phyloP scores from a whole-genome alignment of 345 rosid genomes.

The Gossypium herbaceum region DNA sequence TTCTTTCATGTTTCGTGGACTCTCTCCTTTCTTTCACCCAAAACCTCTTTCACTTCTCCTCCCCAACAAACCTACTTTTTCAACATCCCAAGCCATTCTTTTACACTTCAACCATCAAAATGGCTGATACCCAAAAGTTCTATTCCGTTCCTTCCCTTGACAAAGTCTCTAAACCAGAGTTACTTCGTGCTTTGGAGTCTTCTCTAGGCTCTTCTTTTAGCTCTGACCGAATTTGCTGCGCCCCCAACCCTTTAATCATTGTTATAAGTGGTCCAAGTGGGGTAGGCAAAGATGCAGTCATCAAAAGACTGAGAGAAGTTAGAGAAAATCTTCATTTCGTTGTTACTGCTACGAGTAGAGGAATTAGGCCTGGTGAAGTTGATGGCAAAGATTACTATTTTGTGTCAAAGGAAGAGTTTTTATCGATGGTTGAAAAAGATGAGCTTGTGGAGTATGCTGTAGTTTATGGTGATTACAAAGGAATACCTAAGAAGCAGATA shows the following conservation, averaged over 20 bases:
- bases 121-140: slow-evolving; percentile 44
- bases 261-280: slow-evolving; percentile 79
- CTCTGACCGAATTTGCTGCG: slow-evolving; percentile 31
- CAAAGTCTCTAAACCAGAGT: slow-evolving; percentile 46
- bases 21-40: neutral
- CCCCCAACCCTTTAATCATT: slow-evolving; percentile 56
- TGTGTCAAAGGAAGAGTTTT: slow-evolving; percentile 62
- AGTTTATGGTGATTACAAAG: slow-evolving; percentile 91
- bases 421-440: slow-evolving; percentile 60
- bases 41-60: slow-evolving; percentile 16
- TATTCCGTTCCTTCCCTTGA: slow-evolving; percentile 34
- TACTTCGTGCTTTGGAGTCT: slow-evolving; percentile 66
- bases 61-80: slow-evolving; percentile 14
- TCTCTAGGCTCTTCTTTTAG: slow-evolving; percentile 40
- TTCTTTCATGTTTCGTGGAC: no score
- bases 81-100: slow-evolving; percentile 13
- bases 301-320: slow-evolving; percentile 55
- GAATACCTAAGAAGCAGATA: slow-evolving; percentile 77
- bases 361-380: slow-evolving; percentile 68
- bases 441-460: slow-evolving; percentile 82
- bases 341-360: slow-evolving; percentile 77
- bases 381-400: slow-evolving; percentile 79
- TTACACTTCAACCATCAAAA: slow-evolving; percentile 36
- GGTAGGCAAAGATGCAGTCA: slow-evolving; percentile 78
- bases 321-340: slow-evolving; percentile 64